A percentile compares a stretch with the other conserved stretches of the same genome.
phyloP scores from a whole-genome alignment of 345 rosid genomes.

The Eucalyptus grandis region DNA sequence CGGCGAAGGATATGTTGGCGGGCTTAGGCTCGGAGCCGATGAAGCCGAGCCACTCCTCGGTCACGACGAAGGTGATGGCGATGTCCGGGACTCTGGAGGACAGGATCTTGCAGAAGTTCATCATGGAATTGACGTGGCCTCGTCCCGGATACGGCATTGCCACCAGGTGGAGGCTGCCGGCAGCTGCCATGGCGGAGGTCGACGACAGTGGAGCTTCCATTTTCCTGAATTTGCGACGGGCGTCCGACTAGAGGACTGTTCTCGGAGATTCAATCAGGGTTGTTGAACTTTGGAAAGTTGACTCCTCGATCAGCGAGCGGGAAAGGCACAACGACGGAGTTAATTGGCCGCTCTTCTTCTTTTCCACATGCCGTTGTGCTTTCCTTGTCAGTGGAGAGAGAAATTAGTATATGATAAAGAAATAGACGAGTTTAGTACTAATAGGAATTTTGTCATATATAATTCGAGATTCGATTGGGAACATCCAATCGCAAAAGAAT shows the following conservation, averaged over 20 bases:
- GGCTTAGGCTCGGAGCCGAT: constrained; percentile 1
- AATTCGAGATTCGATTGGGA: neutral
- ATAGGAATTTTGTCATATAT: no score
- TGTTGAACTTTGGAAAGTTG: neutral
- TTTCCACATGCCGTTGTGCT: neutral
- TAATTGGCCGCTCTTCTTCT: neutral
- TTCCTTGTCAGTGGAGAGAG: neutral
- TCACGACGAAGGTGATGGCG: constrained; percentile 12
- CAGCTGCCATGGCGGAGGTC: neutral
- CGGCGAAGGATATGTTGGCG: neutral
- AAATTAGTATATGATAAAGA: neutral
- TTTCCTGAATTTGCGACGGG: neutral
- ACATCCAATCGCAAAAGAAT: neutral
- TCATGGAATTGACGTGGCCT: constrained; percentile 24
- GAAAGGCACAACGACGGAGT: neutral
- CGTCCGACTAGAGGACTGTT: neutral
- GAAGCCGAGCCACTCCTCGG: constrained; percentile 18
- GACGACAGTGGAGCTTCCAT: neutral
- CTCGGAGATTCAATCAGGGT: neutral
- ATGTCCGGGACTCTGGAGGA: neutral
- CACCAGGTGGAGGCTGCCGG: neutral
- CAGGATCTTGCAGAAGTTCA: constrained; percentile 17
- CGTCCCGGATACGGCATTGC: constrained; percentile 18
- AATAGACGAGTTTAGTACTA: neutral
- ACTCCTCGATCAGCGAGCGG: neutral